Conservation (phyloP, 1,284 basidiomycete species). For the Hemileia vastatrix region DNA sequence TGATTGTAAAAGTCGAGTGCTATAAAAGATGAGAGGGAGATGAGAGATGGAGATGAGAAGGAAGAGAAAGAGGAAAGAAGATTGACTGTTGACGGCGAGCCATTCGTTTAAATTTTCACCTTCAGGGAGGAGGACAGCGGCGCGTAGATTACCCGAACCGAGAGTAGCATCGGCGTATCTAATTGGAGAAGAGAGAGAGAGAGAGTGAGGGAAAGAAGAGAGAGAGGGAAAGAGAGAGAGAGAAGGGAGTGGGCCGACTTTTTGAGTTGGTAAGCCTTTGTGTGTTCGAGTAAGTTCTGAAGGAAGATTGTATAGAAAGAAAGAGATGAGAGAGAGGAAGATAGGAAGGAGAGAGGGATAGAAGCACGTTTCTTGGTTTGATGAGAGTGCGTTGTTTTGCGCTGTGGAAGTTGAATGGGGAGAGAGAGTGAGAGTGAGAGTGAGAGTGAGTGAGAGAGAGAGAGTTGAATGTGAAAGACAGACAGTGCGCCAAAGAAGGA, state of each 20-base stretch:
- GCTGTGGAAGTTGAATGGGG: background rate
- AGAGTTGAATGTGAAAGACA: background rate
- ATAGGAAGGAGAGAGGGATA: background rate
- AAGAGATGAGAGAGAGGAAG: background rate
- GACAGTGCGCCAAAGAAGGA: slow-evolving; percentile 22
- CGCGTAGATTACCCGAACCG: slow-evolving; percentile 75
- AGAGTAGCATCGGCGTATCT: slow-evolving; percentile 25
- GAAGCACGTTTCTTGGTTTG: slow-evolving; percentile 17
- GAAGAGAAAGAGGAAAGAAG: background rate
- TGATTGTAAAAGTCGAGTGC: slow-evolving; percentile 95
- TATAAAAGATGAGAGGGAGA: slow-evolving; percentile 43
- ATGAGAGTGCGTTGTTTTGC: slow-evolving; percentile 18
- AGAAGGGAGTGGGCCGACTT: slow-evolving; percentile 1
- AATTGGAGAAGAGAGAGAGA: background rate
- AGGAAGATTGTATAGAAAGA: background rate
- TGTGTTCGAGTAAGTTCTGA: slow-evolving; percentile 21
- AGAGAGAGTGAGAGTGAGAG: background rate
- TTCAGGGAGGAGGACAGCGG: slow-evolving; percentile 81
- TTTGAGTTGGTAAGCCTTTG: slow-evolving; percentile 18
- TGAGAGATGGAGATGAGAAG: background rate
- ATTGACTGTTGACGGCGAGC: slow-evolving; percentile 87
- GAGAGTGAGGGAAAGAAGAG: background rate
- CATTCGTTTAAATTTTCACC: slow-evolving; percentile 92
- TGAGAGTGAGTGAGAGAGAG: background rate
- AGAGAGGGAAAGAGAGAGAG: background rate